Percentiles rank a stretch among this genome's conserved stretches.
These are phyloP conservation scores for Protomyces macrosporus DNA, from an alignment of 1,139 yeast genomes.

Conservation along the genomic window DNA sequence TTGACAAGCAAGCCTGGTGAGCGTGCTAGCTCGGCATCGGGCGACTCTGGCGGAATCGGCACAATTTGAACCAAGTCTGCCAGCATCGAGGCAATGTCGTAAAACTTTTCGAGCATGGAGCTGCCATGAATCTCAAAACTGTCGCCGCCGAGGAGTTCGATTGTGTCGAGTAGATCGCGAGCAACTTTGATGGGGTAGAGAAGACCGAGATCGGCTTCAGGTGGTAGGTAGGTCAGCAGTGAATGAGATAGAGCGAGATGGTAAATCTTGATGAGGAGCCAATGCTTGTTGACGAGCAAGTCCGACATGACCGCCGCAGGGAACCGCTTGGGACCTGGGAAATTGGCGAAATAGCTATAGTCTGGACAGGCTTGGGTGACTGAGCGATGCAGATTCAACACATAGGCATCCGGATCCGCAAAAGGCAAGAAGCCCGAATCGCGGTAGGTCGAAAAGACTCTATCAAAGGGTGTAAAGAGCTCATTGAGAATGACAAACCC, in stretches of 20 bases:
- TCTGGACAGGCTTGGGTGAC: background rate
- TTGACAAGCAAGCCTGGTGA: background rate
- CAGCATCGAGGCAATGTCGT: background rate
- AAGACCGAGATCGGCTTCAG: background rate
- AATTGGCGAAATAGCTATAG: background rate
- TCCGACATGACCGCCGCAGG: background rate
- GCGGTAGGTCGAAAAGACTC: background rate
- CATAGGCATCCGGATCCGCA: background rate
- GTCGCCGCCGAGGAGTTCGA: background rate
- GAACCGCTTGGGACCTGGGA: background rate
- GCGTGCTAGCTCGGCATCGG: background rate
- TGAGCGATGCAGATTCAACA: background rate
- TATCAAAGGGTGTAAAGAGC: background rate
- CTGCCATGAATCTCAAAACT: background rate
- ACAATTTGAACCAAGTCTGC: conserved; percentile 1
- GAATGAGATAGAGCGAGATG: background rate
- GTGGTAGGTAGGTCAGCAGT: background rate
- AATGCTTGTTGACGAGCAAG: background rate
- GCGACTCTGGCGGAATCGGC: background rate
- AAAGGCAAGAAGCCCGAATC: background rate
- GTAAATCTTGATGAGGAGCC: conserved; percentile 1
- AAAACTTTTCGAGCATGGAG: background rate
- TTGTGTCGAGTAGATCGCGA: background rate
- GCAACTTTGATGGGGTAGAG: conserved; percentile 4
- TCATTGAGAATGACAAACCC: background rate